Base-by-base conservation (phyloP, 768 basidiomycete genomes). In the Tephrocybe sp. region DNA sequence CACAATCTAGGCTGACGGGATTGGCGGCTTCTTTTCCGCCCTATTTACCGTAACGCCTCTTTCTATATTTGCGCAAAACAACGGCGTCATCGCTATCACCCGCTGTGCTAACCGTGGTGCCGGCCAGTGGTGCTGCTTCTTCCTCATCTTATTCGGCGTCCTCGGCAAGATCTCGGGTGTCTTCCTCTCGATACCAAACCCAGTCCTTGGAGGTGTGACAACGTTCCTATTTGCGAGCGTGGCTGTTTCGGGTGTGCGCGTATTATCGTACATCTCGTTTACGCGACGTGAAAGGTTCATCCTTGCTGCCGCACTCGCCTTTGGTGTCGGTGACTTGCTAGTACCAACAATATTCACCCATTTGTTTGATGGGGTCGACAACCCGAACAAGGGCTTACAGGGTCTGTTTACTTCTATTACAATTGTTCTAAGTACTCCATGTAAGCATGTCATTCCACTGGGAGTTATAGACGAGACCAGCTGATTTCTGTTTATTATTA, bases 201-300 rank as follows among this genome's bases (percentile, higher is more conserved):
- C 90, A 0, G 89, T 91, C 6, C 76, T 91, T 0, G 91, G 90
- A 1, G 89, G 90, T 2, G 88, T 92, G 3, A 94, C 89, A 10
- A 91, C 90, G 2, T 92, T 92, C 75, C 74, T 92, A 9, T 92
- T 93, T 60, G 84, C 87, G 0, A 83, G 75, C 33, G 89, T 92
- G 23, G 75, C 78, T 13, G 77, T 79, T 6, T 86, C 85, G 0
- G 89, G 91, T 25, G 44, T 87, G 23, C 79, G 86, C 19, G 86
- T 92, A 3, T 71, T 94, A 23, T 73, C 80, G 3, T 78, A 78
- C 55, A 68, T 77, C 25, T 57, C 64, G 13, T 89, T 84, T 60
- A 79, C 78, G 16, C 75, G 88, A 1, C 69, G 84, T 7, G 83
- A 86, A 46, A 73, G 84, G 19, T 86, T 87, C 65, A 71, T 90